Conservation (phyloP, 257 asterid genomes). For the Datura wrightii region DNA sequence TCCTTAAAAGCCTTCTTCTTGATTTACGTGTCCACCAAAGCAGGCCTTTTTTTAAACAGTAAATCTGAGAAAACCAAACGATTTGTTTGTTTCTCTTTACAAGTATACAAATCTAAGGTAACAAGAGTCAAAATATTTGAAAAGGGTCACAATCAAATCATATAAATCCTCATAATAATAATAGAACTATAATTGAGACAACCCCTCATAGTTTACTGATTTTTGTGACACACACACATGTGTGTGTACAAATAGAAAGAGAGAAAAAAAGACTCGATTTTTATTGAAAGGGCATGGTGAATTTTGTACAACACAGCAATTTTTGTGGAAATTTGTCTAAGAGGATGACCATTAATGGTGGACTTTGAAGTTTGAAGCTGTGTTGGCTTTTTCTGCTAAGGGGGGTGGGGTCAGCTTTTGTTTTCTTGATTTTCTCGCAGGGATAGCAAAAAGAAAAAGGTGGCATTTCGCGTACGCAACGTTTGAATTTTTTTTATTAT, state of each 20-base stretch:
- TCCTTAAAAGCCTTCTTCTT: slow-evolving; percentile 52
- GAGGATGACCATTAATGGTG: slow-evolving; percentile 28
- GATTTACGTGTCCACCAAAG: slow-evolving; percentile 47
- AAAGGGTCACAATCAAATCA: slow-evolving; percentile 30
- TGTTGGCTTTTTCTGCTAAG: slow-evolving; percentile 14
- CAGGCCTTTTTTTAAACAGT: neutral
- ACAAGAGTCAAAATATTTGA: slow-evolving; percentile 32
- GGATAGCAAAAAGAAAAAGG: neutral
- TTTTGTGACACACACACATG: neutral
- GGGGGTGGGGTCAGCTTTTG: neutral
- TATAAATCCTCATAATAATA: neutral
- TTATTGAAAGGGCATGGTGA: neutral
- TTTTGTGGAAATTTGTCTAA: slow-evolving; percentile 21
- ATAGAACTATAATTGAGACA: slow-evolving; percentile 21
- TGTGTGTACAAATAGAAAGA: neutral
- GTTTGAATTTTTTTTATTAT: slow-evolving; percentile 18
- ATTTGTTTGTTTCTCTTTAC: slow-evolving; percentile 18
- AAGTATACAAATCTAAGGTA: neutral
- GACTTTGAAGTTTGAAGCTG: slow-evolving; percentile 26
- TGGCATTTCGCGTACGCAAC: slow-evolving; percentile 31
- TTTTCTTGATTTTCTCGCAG: neutral
- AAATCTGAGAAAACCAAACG: slow-evolving; percentile 26
- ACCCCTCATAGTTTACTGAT: neutral
- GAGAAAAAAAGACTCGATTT: neutral
- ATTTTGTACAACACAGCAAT: slow-evolving; percentile 11